Evolutionary conservation across 352 stramenopile genomes (phyloP), one percentile per base, ranked within the genome.

Genomic region (Phytophthora litchii): DNA sequence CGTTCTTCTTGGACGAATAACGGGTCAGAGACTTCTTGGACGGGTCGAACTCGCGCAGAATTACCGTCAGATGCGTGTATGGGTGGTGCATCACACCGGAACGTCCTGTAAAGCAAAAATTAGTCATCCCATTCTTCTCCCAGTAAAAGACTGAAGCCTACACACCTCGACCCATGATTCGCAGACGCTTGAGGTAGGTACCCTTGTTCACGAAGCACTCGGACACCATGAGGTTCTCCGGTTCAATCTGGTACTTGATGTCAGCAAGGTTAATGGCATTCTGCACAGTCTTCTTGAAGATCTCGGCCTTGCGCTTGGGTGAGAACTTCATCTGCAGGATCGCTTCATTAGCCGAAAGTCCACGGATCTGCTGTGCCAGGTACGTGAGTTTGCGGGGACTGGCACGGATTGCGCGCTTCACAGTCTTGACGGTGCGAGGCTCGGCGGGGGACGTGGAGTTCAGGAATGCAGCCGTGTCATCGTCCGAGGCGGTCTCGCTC

Each of bases 161-260:
- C 67, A 50, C 56, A 89, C 83, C 84, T 82, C 85, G 78, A 5
- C 85, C 85, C 85, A 94, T 94, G 64, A 92, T 91, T 45, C 81
- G 79, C 54, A 92, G 56, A 48, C 85, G 85, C 77, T 95, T 95
- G 27, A 95, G 71, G 67, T 80, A 92, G 36, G 82, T 67, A 37
- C 86, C 86, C 62, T 93, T 92, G 72, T 91, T 93, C 40, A 95
- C 83, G 38, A 95, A 93, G 64, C 81, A 91, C 69, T 95, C 82
- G 35, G 83, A 69, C 31, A 95, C 70, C 72, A 91, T 80, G 46
- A 95, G 72, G 64, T 92, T 92, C 56, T 87, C 71, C 3, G 86
- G 86, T 57, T 95, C 83, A 63, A 95, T 91, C 71, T 91, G 80
- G 73, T 91, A 92, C 66, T 91, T 89, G 55, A 95, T 95, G 61